Conservation (phyloP, 106 monocot species). For the Platanthera guangdongensis region DNA sequence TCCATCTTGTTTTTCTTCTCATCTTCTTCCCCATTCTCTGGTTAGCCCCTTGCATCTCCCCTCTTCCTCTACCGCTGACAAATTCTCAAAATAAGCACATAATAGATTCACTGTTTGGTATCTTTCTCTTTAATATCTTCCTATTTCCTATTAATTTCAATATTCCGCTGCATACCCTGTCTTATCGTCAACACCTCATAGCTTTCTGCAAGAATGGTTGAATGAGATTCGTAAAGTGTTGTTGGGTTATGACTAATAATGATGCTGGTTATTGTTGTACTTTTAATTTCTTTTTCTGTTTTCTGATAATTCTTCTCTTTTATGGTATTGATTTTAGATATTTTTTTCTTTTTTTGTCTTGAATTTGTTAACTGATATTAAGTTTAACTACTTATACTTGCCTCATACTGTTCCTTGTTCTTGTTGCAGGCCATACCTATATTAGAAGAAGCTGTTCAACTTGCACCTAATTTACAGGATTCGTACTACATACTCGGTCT, state of each 20-base stretch:
- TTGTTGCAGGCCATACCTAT: conserved; percentile 66
- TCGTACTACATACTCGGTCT: conserved; percentile 74
- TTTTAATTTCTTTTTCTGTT: not conserved
- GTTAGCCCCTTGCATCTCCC: too few species aligned
- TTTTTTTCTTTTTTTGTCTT: not conserved
- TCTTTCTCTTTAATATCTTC: not conserved
- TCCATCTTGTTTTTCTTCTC: too few species aligned
- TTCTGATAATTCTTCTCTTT: not conserved
- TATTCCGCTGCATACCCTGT: not conserved
- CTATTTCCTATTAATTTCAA: not conserved
- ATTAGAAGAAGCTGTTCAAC: conserved; percentile 62
- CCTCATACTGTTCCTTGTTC: conserved; percentile 6
- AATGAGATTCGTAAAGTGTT: not conserved
- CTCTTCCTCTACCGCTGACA: too few species aligned
- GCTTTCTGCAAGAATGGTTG: not conserved
- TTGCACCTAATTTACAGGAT: conserved; percentile 78
- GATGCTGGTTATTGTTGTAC: not conserved
- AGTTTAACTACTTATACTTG: not conserved
- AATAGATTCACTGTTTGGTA: not conserved
- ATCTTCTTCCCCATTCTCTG: too few species aligned
- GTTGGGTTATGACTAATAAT: not conserved
- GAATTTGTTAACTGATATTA: not conserved
- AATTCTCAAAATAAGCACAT: too few species aligned
- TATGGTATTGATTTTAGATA: not conserved
- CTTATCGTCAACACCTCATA: not conserved